A percentile compares a stretch with the other conserved stretches of the same genome.
Conservation (phyloP, 495 filamentous ascomycete genomes). For the Astrothelium subdiscretum region DNA sequence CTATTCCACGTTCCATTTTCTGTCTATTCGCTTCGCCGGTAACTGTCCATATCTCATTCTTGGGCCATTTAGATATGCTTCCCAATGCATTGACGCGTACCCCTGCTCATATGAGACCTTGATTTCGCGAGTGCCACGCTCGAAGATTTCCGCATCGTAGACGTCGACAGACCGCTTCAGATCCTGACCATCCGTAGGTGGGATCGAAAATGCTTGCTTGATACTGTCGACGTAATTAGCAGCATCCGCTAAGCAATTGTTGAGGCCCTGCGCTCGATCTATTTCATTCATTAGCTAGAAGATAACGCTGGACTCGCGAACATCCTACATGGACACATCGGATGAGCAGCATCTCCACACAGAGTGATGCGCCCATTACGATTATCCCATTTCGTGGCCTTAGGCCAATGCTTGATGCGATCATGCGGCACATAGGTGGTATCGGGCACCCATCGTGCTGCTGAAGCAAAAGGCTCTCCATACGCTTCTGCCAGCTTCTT, state of each 20-base stretch:
- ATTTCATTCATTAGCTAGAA: not conserved
- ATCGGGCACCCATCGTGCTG: not conserved
- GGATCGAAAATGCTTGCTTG: not conserved
- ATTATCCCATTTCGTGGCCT: not conserved
- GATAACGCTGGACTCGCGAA: not conserved
- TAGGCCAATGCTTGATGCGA: not conserved
- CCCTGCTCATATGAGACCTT: not conserved
- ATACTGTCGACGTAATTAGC: not conserved
- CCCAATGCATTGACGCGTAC: not conserved
- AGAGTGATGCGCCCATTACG: not conserved
- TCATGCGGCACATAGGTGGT: not conserved
- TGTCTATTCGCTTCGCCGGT: too few relatives aligned
- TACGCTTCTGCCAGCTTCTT: not conserved
- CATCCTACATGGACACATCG: conserved; percentile 1
- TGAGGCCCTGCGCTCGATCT: conserved; percentile 3
- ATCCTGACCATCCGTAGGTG: not conserved
- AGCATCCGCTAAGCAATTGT: conserved; percentile 2
- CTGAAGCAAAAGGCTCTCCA: not conserved
- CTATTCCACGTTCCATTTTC: too few relatives aligned
- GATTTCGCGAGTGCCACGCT: not conserved
- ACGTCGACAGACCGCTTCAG: not conserved
- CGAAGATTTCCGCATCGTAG: conserved; percentile 1
- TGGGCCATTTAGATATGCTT: not conserved
- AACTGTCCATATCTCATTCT: not conserved
- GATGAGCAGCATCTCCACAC: conserved; percentile 5